Conservation (phyloP, 371 early-diverging fungal species). For the Smittium mucronatum region DNA sequence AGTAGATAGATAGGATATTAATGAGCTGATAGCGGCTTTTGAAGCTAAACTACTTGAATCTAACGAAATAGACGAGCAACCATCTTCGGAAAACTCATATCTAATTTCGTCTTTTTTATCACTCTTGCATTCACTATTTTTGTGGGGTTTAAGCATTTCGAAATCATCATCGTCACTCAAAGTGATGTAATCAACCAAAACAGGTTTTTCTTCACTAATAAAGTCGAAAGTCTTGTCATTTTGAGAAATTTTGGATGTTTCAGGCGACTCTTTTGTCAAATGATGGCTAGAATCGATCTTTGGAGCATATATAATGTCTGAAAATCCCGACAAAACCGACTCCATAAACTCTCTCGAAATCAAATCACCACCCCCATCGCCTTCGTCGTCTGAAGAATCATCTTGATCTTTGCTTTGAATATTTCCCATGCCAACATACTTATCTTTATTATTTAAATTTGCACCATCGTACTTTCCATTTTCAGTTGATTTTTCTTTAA, state of each 20-base stretch:
- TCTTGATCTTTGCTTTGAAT: background rate
- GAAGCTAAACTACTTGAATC: background rate
- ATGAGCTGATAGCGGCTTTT: conserved; percentile 2
- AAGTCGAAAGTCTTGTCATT: too few species aligned
- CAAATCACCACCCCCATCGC: background rate
- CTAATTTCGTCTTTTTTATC: background rate
- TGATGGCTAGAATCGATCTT: too few species aligned
- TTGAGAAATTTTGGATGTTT: too few species aligned
- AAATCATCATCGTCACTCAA: background rate
- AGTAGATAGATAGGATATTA: conserved; percentile 19
- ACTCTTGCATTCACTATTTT: background rate
- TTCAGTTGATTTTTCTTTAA: background rate
- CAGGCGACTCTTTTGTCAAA: too few species aligned
- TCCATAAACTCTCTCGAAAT: background rate
- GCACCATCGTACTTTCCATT: background rate
- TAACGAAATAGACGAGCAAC: background rate
- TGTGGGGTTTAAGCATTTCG: background rate
- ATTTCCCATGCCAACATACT: background rate
- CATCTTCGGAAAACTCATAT: background rate
- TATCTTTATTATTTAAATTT: background rate
- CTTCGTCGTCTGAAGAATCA: background rate
- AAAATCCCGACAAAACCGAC: background rate
- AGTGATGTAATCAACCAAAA: too few species aligned
- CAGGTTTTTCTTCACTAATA: too few species aligned
- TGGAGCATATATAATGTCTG: background rate